Evolutionary conservation across 177 flowering plant genomes (phyloP).

Genomic region (Telopea speciosissima): DNA sequence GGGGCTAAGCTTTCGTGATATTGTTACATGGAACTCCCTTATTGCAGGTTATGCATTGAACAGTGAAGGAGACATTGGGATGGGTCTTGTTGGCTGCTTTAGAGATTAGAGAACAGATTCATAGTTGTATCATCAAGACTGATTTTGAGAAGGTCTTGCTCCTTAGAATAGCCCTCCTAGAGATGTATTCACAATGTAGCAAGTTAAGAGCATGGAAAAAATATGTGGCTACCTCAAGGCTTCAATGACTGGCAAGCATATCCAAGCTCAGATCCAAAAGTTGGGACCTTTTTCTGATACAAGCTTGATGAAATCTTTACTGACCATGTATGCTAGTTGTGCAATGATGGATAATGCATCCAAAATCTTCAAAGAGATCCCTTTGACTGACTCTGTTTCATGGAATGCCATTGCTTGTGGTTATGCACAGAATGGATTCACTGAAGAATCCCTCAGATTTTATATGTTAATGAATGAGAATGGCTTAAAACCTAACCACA

Average conservation of each 20-base stretch:
- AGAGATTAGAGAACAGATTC: constrained; percentile 23
- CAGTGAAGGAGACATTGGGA: constrained; percentile 19
- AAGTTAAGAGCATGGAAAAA: constrained; percentile 18
- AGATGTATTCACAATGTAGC: constrained; percentile 26
- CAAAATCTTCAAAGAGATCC: constrained; percentile 20
- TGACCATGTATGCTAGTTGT: constrained; percentile 26
- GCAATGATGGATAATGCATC: constrained; percentile 24
- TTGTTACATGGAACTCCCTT: constrained; percentile 30
- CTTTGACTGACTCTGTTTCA: constrained; percentile 20
- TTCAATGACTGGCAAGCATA: constrained; percentile 15
- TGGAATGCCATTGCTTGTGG: constrained; percentile 32
- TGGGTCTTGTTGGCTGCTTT: constrained; percentile 10
- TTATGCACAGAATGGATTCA: constrained; percentile 24
- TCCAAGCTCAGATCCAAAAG: constrained; percentile 23
- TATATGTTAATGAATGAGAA: constrained; percentile 15
- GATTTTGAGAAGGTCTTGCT: constrained; percentile 17
- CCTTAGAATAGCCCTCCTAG: constrained; percentile 20
- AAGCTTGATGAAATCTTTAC: constrained; percentile 22
- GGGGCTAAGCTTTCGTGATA: constrained; percentile 12
- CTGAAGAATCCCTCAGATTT: constrained; percentile 12
- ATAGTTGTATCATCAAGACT: constrained; percentile 14
- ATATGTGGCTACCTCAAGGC: constrained; percentile 13
- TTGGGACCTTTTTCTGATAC: constrained; percentile 21
- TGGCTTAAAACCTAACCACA: constrained; percentile 19
- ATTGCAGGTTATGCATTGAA: constrained; percentile 25